Evolutionary conservation across 495 filamentous ascomycete genomes (phyloP), one percentile per base, ranked within the genome.

Genomic region (Penicillium malachiteum): DNA sequence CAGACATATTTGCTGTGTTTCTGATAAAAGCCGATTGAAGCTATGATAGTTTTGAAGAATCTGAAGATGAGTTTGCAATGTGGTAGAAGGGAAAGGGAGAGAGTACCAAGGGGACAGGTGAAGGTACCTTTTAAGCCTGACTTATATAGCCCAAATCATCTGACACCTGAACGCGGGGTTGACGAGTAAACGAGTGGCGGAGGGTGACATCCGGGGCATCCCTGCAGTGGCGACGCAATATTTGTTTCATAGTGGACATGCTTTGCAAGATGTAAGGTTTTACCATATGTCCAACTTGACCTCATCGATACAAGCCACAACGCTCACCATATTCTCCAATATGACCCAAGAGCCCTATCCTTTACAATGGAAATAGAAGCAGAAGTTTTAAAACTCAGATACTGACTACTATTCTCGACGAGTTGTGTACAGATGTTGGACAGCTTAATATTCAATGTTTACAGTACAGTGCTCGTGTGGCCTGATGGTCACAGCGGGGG

Each of bases 81-180:
- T 26, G 21, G 56, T 56, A 55, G 7, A 39, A 18, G 32, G 11
- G 16, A 51, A 31, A 21, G 7, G 39, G 26, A 3, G 13, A 47
- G 40, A 43, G 34, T 35, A 21, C 41, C 52, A 32, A 42, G 34
- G 3, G 30, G 14, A 10, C 37, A 49, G 4, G 52, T 0, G 39
- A 41, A 43, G 43, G 40, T 41, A 10, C 9, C n/a, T 9, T 14
- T 7, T 26, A 26, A 26, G 5, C 13, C 18, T 14, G 17, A 46
- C 5, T 57, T 68, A 60, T 68, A 68, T 63, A 65, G 14, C 13
- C 10, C 33, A 26, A 18, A 54, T 67, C 62, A 68, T 59, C 57
- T 68, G 65, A 68, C 62, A 55, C 5, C 10, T 39, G 35, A 54
- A 60, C 62, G 65, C 65, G 65, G 65, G 65, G 62, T 65, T 37